Percentiles rank a stretch among this genome's conserved stretches.
Evolutionary conservation across 352 stramenopile species (phyloP).

Genomic region (Phytopythium kandeliae): DNA sequence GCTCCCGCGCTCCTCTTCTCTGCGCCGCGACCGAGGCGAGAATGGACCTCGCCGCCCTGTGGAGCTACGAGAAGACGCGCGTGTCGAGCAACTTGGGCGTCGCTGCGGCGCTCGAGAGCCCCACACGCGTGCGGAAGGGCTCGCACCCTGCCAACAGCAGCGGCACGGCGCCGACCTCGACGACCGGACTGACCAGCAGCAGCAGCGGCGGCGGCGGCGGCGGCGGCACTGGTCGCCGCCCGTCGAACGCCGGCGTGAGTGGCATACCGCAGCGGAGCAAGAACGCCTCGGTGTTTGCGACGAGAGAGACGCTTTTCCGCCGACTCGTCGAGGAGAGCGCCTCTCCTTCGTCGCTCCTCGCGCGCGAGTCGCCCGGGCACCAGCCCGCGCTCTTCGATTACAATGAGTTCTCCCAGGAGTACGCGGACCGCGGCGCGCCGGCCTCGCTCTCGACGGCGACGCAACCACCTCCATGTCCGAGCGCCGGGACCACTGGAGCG

Average conservation of each 20-base stretch:
- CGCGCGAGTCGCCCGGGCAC: not conserved
- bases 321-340: slow-evolving; percentile 35
- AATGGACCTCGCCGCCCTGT: slow-evolving; percentile 56
- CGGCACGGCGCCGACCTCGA: slow-evolving; percentile 13
- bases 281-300: not conserved
- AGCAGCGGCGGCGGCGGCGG: not conserved
- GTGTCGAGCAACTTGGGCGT: slow-evolving; percentile 12
- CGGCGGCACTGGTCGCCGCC: not conserved
- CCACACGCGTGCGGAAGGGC: slow-evolving; percentile 1
- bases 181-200: not conserved
- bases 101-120: not conserved
- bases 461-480: not conserved
- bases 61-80: slow-evolving; percentile 43
- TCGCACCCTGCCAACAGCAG: not conserved
- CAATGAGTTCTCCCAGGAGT: slow-evolving; percentile 68
- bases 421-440: slow-evolving; percentile 33
- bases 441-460: slow-evolving; percentile 2
- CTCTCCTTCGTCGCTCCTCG: slow-evolving; percentile 4
- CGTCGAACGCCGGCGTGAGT: not conserved
- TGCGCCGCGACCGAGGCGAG: not conserved
- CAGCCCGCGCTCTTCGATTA: slow-evolving; percentile 24
- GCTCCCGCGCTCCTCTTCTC: not conserved
- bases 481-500: not conserved
- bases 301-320: slow-evolving; percentile 5
- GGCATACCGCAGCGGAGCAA: slow-evolving; percentile 6